Evolutionary conservation across 2,329 filamentous ascomycete genomes (phyloP), one percentile per base, ranked within the genome.

Genomic region (Aspergillus sp.): DNA sequence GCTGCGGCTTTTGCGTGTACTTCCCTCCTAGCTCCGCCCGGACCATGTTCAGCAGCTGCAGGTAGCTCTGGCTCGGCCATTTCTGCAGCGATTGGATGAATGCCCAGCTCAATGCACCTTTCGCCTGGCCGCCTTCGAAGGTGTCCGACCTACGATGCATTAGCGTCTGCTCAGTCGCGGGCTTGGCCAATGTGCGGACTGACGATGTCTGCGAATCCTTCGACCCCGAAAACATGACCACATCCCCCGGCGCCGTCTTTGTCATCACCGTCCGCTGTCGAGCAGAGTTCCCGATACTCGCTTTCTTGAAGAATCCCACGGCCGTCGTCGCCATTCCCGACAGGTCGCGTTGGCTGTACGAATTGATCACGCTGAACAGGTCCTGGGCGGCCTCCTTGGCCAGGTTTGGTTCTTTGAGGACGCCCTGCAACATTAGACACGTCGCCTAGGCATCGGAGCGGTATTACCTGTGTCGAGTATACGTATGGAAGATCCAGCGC

Each of bases 221-320:
- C 63, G 85, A 93, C 30, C 91, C 91, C 39, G 85, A 93, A 78
- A 88, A 94, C 84, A 95, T 93, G 54, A 96, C 77, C 24, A 98
- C 91, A 60, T 98, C 91, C 26, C 91, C 91, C 1, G 89, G 82
- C 25, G 82, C 91, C 3, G 91, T 96, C 65, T 93, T 93, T 20
- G 89, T 96, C 46, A 80, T 74, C 52, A 86, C 69, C 33, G 88
- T 84, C 53, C 78, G 78, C 61, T 93, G 73, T 55, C 86, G 80
- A 4, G 81, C 80, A 12, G 82, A 77, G 39, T 86, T 78, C 39
- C 88, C 88, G 27, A 66, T 74, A 8, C 84, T 82, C 8, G 86
- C 86, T 52, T 88, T 83, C 68, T 95, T 95, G 63, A 93, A 80
- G 48, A 96, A 75, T 26, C 78, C 75, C 52, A 89, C 78, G n/a